Evolutionary conservation across 1,139 yeast species (phyloP), one percentile per base, ranked within the genome.

Genomic region (Scheffersomyces illinoinensis): DNA sequence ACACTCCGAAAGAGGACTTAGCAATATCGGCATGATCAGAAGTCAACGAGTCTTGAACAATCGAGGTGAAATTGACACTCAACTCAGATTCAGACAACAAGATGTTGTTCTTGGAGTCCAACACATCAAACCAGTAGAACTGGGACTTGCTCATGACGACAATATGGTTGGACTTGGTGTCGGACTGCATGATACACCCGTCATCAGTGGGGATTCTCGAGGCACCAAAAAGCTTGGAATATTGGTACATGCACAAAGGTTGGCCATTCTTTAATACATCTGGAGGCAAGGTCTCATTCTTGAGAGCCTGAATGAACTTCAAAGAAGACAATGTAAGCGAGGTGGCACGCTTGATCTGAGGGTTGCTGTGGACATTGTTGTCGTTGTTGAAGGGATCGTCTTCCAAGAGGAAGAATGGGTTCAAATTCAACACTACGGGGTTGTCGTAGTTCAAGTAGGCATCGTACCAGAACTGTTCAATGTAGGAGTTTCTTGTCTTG

Each of bases 401-500:
- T 72, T 92, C 97, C 62, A 92, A 82, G 62, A 91, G 82, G 71
- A 92, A 91, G 70, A 91, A 92, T 0, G 97, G 97, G 68, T 92
- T 92, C 66, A 92, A 82, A 72, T 92, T 92, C 61, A 92, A 81
- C 39, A 92, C 97, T 55, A 92, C 97, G 0, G 93, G 97, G 26
- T 92, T 89, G 73, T 92, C 97, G 71, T 90, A 90, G 72, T 88
- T 88, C 63, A 92, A 80, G 72, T 92, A 92, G 2, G 97, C 86
- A 70, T 92, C 97, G 72, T 87, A 91, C 97, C 97, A 92, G 72
- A 92, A 92, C 71, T 92, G 97, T 73, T 92, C 97, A 62, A 92
- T 92, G 73, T 89, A 92, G 10, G 96, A 88, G 57, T 90, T 85
- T 65, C 93, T 79, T 20, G 85, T 75, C 59, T 84, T 79, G 12